Conservation (phyloP, 805 yeast species). For the Candida suzukii region DNA sequence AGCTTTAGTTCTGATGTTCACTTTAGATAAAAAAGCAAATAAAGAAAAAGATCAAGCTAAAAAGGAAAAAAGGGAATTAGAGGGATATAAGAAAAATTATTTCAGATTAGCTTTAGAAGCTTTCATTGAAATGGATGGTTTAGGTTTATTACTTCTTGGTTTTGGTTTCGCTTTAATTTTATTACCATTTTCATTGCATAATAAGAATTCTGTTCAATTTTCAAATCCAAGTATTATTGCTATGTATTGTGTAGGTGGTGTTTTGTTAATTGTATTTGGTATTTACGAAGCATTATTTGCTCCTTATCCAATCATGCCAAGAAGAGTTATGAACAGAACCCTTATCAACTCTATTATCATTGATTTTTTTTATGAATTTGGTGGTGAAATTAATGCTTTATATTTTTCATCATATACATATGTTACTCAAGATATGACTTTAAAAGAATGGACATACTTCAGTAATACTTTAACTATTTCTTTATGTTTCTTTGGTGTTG, state of each 20-base stretch:
- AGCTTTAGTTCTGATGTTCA: constrained; percentile 24
- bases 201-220: constrained; percentile 27
- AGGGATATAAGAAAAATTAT: no score
- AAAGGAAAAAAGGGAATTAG: not conserved
- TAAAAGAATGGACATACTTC: constrained; percentile 30
- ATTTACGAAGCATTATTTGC: constrained; percentile 26
- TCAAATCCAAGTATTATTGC: constrained; percentile 34
- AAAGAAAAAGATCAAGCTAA: constrained; percentile 7
- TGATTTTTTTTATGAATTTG: constrained; percentile 26
- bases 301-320: constrained; percentile 31
- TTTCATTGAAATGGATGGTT: constrained; percentile 29
- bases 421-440: constrained; percentile 24
- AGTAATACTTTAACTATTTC: constrained; percentile 30
- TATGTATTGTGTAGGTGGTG: constrained; percentile 32
- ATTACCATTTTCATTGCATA: constrained; percentile 31
- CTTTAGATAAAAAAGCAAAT: constrained; percentile 26
- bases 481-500: constrained; percentile 29
- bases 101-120: constrained; percentile 7
- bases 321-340: constrained; percentile 30
- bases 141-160: constrained; percentile 31
- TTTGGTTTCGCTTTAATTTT: constrained; percentile 32
- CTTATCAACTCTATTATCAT: constrained; percentile 27
- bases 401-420: constrained; percentile 29
- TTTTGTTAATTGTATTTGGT: constrained; percentile 22
- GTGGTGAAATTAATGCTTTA: constrained; percentile 20